These are phyloP conservation scores for Stenocarpella maydis DNA, from an alignment of 2,329 filamentous ascomycete species.

Conservation along the genomic window DNA sequence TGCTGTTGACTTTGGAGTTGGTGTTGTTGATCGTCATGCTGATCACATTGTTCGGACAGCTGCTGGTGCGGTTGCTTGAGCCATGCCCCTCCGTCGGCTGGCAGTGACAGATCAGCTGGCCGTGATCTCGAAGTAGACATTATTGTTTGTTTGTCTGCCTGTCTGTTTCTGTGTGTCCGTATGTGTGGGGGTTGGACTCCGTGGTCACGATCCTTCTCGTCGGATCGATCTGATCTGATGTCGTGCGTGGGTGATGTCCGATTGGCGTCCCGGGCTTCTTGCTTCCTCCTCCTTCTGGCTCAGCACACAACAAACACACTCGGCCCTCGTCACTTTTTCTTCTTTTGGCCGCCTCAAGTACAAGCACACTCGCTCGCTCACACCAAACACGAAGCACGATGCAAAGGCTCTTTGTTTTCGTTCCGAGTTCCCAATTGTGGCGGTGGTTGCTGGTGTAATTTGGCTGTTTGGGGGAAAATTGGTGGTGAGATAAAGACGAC, in stretches of 20 bases:
- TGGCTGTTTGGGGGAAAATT: not conserved
- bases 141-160: conserved; percentile 10
- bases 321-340: not conserved
- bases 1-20: not conserved
- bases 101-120: conserved; percentile 22
- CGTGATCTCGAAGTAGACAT: conserved; percentile 28
- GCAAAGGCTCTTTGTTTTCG: no score
- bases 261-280: not conserved
- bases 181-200: no score
- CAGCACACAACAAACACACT: conserved; percentile 6
- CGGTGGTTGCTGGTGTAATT: not conserved
- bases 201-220: no score
- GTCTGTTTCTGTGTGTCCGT: no score
- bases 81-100: conserved; percentile 22
- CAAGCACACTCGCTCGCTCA: not conserved
- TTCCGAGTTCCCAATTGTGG: not conserved
- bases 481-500: not conserved
- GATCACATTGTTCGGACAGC: conserved; percentile 5
- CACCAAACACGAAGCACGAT: not conserved
- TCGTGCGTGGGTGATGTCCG: not conserved
- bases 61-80: conserved; percentile 10
- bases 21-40: conserved; percentile 2
- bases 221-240: not conserved
- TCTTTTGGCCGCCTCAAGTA: not conserved
- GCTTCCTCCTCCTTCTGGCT: conserved; percentile 11